phyloP scores from a whole-genome alignment of 768 basidiomycete genomes.

The Termitomyces sp. region DNA sequence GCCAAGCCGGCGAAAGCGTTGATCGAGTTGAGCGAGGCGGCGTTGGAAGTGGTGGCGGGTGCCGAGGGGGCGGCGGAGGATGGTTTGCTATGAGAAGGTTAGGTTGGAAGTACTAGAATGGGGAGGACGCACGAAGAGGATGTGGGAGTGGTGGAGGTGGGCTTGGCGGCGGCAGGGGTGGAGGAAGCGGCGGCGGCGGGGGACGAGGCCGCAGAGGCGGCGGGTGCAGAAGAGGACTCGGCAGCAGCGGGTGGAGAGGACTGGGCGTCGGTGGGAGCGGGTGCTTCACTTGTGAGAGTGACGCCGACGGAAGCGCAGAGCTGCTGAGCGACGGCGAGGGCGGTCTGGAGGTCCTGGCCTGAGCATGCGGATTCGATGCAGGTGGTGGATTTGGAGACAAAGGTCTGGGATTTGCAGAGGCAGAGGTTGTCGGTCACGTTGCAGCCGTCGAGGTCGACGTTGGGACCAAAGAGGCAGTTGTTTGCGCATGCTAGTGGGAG shows the following conservation, averaged over 20 bases:
- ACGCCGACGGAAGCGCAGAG: conserved; percentile 53
- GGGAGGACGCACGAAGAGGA: background rate
- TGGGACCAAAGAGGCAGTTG: conserved; percentile 36
- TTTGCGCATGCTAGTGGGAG: conserved; percentile 45
- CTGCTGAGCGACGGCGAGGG: conserved; percentile 35
- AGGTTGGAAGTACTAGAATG: background rate
- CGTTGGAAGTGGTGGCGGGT: conserved; percentile 10
- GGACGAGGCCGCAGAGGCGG: background rate
- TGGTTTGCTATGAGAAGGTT: background rate
- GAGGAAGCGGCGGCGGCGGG: background rate
- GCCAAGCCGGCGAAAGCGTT: conserved; percentile 37
- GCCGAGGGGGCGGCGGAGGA: background rate
- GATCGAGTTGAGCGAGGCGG: conserved; percentile 22
- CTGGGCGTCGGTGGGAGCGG: conserved; percentile 4
- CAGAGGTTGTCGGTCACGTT: conserved; percentile 47
- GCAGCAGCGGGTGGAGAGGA: background rate
- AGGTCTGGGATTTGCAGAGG: conserved; percentile 47
- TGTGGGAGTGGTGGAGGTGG: conserved; percentile 9
- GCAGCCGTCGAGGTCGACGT: conserved; percentile 44
- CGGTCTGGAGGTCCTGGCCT: conserved; percentile 39
- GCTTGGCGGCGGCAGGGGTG: conserved; percentile 8
- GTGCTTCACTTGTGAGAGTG: conserved; percentile 39
- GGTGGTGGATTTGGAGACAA: conserved; percentile 38
- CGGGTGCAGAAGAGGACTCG: background rate
- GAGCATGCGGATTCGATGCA: conserved; percentile 50